These are phyloP conservation scores for Ogataea corticis DNA, from an alignment of 805 yeast genomes.

Conservation along the genomic window DNA sequence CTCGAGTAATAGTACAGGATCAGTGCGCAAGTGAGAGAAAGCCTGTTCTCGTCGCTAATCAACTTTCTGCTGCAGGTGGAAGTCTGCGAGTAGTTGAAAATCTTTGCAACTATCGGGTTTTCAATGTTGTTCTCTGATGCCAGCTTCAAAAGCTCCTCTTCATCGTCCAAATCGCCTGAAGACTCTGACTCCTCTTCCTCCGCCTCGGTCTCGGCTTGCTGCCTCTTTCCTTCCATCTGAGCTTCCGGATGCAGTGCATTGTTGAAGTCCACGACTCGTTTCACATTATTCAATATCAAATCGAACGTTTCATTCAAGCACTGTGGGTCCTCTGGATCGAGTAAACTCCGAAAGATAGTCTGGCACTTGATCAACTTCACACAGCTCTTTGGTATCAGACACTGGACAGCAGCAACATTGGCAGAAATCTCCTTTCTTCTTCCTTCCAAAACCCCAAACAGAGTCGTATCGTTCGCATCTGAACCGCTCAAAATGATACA, in stretches of 20 bases:
- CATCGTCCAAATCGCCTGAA: too few relatives aligned
- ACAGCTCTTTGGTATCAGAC: slow-evolving; percentile 28
- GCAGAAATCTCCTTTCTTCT: slow-evolving; percentile 11
- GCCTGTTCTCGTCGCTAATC: slow-evolving; percentile 31
- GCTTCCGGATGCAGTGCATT: slow-evolving; percentile 12
- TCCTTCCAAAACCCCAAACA: slow-evolving; percentile 5
- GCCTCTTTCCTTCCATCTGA: too few relatives aligned
- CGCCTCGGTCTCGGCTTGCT: slow-evolving; percentile 1
- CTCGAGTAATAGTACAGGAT: slow-evolving; percentile 30
- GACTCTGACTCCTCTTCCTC: slow-evolving; percentile 7
- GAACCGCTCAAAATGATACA: too few relatives aligned
- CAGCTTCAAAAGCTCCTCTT: not conserved
- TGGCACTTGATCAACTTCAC: slow-evolving; percentile 29
- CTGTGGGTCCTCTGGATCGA: slow-evolving; percentile 25
- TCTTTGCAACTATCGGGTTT: slow-evolving; percentile 15
- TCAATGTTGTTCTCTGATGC: slow-evolving; percentile 4
- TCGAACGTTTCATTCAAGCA: slow-evolving; percentile 27
- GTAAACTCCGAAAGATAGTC: slow-evolving; percentile 29
- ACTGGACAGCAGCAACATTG: slow-evolving; percentile 16
- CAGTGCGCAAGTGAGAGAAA: slow-evolving; percentile 32
- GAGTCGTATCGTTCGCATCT: not conserved
- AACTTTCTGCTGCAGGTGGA: slow-evolving; percentile 15
- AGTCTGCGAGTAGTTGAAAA: slow-evolving; percentile 16
- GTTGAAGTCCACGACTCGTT: slow-evolving; percentile 22
- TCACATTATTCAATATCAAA: slow-evolving; percentile 24